phyloP scores from a whole-genome alignment of 2,329 filamentous ascomycete species.

The Colletotrichum musae region DNA sequence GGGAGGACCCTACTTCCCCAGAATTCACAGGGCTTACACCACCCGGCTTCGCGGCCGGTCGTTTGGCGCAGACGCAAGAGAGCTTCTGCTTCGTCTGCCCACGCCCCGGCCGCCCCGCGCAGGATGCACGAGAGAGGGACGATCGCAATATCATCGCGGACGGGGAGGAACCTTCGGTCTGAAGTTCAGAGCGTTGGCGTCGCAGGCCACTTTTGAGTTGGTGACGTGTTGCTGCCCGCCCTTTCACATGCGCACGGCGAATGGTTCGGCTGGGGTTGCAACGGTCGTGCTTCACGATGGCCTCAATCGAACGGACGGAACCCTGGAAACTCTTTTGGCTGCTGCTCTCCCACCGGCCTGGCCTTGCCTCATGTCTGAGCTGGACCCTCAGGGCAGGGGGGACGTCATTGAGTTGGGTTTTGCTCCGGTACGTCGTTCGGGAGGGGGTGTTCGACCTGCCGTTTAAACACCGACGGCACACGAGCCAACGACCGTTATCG shows the following conservation, averaged over 20 bases:
- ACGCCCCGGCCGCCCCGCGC: conserved; percentile 20
- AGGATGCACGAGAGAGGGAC: conserved; percentile 1
- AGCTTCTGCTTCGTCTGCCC: background rate
- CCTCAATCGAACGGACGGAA: conserved; percentile 18
- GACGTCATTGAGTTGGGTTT: too few relatives aligned
- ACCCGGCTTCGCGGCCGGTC: conserved; percentile 1
- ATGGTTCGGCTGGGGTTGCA: conserved; percentile 22
- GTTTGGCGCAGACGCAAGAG: conserved; percentile 10
- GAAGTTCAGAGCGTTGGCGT: conserved; percentile 24
- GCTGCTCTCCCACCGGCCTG: background rate
- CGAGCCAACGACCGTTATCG: too few relatives aligned
- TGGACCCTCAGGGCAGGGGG: conserved; percentile 1
- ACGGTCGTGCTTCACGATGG: conserved; percentile 16
- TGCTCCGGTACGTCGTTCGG: background rate
- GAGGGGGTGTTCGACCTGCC: too few relatives aligned
- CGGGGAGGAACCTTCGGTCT: background rate
- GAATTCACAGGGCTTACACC: conserved; percentile 5
- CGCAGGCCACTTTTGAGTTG: conserved; percentile 30
- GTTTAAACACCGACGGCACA: too few relatives aligned
- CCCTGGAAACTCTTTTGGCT: conserved; percentile 15
- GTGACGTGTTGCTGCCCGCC: conserved; percentile 27
- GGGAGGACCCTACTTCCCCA: conserved; percentile 23
- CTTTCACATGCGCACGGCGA: conserved; percentile 37
- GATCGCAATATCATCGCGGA: conserved; percentile 29
- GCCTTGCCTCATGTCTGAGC: background rate